A percentile compares a stretch with the other conserved stretches of the same genome.
phyloP scores from a whole-genome alignment of 108 stramenopile species.

The Skeletonema tropicum region DNA sequence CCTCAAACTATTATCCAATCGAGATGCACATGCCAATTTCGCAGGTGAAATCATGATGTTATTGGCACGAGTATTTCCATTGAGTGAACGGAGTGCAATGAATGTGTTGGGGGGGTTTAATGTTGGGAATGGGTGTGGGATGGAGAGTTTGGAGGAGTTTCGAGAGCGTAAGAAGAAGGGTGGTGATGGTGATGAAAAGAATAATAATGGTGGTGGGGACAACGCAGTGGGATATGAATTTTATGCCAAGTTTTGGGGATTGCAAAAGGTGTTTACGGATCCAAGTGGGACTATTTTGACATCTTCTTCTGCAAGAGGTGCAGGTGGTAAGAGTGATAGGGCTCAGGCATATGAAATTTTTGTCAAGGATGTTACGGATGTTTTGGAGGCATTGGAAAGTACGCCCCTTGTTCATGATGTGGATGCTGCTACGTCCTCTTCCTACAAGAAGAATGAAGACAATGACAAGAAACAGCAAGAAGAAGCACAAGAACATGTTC shows the following conservation, averaged over 20 bases:
- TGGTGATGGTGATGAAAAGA: neutral
- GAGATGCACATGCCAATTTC: slow-evolving; percentile 49
- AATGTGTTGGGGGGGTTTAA: slow-evolving; percentile 77
- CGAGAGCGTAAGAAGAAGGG: neutral
- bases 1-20: slow-evolving; percentile 35
- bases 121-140: slow-evolving; percentile 27
- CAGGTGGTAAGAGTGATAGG: neutral
- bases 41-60: slow-evolving; percentile 67
- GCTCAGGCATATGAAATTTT: slow-evolving; percentile 48
- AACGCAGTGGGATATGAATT: slow-evolving; percentile 52
- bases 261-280: slow-evolving; percentile 80
- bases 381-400: slow-evolving; percentile 70
- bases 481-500: neutral
- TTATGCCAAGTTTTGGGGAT: slow-evolving; percentile 79
- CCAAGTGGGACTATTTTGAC: slow-evolving; percentile 52
- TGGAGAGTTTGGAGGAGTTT: slow-evolving; percentile 38
- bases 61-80: slow-evolving; percentile 63
- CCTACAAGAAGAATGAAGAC: neutral
- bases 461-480: neutral
- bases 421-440: neutral
- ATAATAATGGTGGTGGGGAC: slow-evolving; percentile 1
- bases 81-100: slow-evolving; percentile 74
- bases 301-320: neutral
- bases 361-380: slow-evolving; percentile 46
- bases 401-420: slow-evolving; percentile 11